Evolutionary conservation across 2,329 filamentous ascomycete genomes (phyloP).

Genomic region (Lithohypha guttulata): DNA sequence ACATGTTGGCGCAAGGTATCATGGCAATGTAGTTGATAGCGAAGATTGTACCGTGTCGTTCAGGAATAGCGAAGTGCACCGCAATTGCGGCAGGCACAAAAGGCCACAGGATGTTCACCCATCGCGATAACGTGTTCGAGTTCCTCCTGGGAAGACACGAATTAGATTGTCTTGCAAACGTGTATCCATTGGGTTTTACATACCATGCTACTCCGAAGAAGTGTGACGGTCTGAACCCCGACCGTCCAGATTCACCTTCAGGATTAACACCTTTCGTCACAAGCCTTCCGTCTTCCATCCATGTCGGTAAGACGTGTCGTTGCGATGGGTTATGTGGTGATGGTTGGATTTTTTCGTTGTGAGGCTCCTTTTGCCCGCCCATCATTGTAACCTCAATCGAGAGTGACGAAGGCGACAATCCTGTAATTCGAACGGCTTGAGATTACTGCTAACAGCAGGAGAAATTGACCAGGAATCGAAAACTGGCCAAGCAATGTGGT

Average conservation of each 20-base stretch:
- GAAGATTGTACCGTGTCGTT: conserved; percentile 55
- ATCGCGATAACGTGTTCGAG: conserved; percentile 50
- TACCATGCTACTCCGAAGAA: conserved; percentile 55
- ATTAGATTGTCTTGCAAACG: neutral
- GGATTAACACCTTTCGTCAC: conserved; percentile 31
- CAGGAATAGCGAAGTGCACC: conserved; percentile 46
- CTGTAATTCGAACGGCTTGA: too few relatives aligned
- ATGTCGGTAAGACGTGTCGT: conserved; percentile 19
- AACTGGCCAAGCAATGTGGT: too few relatives aligned
- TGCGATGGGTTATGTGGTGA: conserved; percentile 11
- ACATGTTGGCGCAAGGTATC: conserved; percentile 58
- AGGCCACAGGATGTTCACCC: conserved; percentile 64
- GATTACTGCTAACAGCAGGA: too few relatives aligned
- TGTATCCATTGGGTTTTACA: conserved; percentile 33
- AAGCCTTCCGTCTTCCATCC: conserved; percentile 24
- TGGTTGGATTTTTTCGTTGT: conserved; percentile 1
- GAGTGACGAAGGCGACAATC: too few relatives aligned
- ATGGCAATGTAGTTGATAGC: conserved; percentile 64
- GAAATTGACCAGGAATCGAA: too few relatives aligned
- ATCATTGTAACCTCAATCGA: neutral
- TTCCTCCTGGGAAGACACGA: neutral
- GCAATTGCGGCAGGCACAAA: conserved; percentile 61
- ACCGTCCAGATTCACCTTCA: conserved; percentile 58
- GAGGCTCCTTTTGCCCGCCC: neutral
- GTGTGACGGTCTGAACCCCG: conserved; percentile 51